Percentiles rank a stretch among this genome's conserved stretches.
These are phyloP conservation scores for Komagataella phaffii DNA, from an alignment of 805 yeast species.

Conservation along the genomic window DNA sequence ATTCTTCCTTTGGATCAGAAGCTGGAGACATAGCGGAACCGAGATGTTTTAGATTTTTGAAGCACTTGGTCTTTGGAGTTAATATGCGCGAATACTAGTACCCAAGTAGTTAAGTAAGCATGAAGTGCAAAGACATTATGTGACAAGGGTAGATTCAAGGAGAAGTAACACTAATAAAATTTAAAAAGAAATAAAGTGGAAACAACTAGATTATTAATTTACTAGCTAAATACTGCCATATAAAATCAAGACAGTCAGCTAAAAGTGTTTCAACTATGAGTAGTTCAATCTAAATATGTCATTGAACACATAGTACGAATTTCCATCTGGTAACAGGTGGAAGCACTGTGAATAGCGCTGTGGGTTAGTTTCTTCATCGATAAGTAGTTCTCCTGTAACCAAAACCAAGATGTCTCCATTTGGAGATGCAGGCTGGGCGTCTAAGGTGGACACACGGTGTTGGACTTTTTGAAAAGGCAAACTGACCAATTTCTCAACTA, in stretches of 20 bases:
- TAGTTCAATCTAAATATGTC: constrained; percentile 94
- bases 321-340: constrained; percentile 89
- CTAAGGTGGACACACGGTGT: constrained; percentile 89
- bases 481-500: constrained; percentile 81
- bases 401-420: constrained; percentile 86
- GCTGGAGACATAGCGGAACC: background rate
- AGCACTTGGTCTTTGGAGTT: background rate
- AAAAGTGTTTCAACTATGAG: constrained; percentile 22
- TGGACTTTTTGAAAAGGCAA: constrained; percentile 88
- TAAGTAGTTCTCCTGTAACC: constrained; percentile 92
- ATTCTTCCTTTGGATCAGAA: background rate
- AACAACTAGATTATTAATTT: constrained; percentile 2
- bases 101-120: background rate
- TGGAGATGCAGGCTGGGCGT: constrained; percentile 96
- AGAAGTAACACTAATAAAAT: background rate
- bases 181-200: background rate
- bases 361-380: constrained; percentile 90
- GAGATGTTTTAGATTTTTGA: background rate
- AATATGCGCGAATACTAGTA: background rate
- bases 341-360: constrained; percentile 96
- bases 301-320: constrained; percentile 87
- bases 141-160: too few relatives aligned
- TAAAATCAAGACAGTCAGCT: background rate
- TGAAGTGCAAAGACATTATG: background rate
- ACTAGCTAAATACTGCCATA: background rate